A percentile compares a stretch with the other conserved stretches of the same genome.
Evolutionary conservation across 345 rosid species (phyloP).

Genomic region (Atalantia buxifolia): DNA sequence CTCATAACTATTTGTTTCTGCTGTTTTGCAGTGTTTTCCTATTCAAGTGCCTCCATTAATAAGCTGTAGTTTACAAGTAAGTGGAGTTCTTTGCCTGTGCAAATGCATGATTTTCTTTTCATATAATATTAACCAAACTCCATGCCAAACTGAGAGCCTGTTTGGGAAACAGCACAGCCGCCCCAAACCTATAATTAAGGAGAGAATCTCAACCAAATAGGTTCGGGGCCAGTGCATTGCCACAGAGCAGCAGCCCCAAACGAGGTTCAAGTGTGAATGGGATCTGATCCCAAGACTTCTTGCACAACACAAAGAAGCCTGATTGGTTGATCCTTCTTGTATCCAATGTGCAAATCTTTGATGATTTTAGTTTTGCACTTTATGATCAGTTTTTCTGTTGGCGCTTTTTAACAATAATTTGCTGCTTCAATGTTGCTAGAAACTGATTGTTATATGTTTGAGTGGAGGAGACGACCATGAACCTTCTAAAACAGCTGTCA

Average conservation of each 20-base stretch:
- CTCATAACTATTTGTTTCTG: conserved; percentile 6
- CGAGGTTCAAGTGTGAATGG: not conserved
- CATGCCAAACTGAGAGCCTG: not conserved
- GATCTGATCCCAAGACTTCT: not conserved
- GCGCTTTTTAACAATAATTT: conserved; percentile 1
- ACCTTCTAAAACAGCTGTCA: conserved; percentile 83
- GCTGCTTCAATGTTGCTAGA: conserved; percentile 42
- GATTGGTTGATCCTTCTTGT: not conserved
- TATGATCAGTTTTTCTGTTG: conserved; percentile 1
- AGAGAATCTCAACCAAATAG: no score
- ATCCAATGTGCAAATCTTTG: not conserved
- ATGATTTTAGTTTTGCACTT: conserved; percentile 3
- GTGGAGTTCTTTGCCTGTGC: conserved; percentile 12
- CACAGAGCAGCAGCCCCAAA: no score
- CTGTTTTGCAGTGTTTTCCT: conserved; percentile 73
- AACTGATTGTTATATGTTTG: conserved; percentile 76
- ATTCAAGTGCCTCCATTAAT: conserved; percentile 80
- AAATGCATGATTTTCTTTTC: conserved; percentile 2
- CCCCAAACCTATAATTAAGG: no score
- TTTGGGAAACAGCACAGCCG: no score
- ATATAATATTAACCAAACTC: not conserved
- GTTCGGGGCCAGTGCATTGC: no score
- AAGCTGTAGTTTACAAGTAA: conserved; percentile 78
- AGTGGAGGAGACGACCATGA: conserved; percentile 84
- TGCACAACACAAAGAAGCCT: not conserved